Base-by-base conservation (phyloP, 805 yeast species). In the Saturnispora bothae region DNA sequence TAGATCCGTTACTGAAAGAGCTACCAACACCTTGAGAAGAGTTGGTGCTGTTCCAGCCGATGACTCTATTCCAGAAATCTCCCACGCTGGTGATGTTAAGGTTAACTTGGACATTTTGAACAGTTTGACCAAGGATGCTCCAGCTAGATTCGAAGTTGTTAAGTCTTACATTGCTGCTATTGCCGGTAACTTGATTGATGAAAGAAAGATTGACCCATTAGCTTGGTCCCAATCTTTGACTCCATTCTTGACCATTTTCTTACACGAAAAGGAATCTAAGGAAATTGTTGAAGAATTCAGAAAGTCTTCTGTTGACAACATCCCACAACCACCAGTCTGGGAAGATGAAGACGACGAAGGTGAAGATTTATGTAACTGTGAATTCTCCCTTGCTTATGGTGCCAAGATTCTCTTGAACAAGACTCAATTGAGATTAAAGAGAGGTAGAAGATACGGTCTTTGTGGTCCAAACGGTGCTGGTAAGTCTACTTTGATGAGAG, bases 291-390 rank as follows among this genome's bases (percentile, higher is more conserved):
- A 88, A 69, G 84, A 82, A 66, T 85, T 78, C 81, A 86, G 97
- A 77, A 81, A 79, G 77, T 71, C 80, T 71, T 89, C 97, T 53
- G 81, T 92, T 63, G 95, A 86, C 73, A 92, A 92, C 88, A 89
- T 92, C 59, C 98, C 98, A 61, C 81, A 76, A 59, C 92, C 94
- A 60, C 94, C 96, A 61, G 68, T 78, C 60, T 86, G 86, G 69
- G 76, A 66, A 52, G 78, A 73, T 57, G 97, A 89, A 71, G 96
- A 88, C 60, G 96, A 86, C 63, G 97, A 92, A 64, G 98, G 97
- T 73, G 97, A 92, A 76, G 97, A 92, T 65, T 77, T 92, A 63
- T 92, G 98, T 81, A 92, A 92, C 95, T 89, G 97, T 83, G 98
- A 92, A 80, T 92, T 92, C 88, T 92, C 98, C 46, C 78, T 92